Evolutionary conservation across 306 rosid genomes (phyloP), one percentile per base, ranked within the genome.

Genomic region (Gastrolobium villosum): DNA sequence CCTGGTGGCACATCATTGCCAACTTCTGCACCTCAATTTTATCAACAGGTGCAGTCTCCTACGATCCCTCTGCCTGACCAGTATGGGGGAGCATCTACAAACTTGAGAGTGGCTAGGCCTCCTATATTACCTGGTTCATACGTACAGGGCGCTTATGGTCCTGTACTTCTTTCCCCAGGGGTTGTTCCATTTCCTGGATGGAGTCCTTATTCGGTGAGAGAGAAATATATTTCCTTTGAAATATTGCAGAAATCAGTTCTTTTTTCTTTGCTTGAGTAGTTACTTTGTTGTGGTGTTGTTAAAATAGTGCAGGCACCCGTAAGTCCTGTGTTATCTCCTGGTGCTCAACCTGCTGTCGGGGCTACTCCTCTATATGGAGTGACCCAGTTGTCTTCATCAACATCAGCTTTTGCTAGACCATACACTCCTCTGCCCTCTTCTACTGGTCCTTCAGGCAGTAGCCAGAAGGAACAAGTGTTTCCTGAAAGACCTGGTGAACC

Each of bases 401-500:
- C 94, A 32, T 85, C 92, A 35, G 88, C 88, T 44, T 88, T 89
- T 83, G 89, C 91, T 34, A 86, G 96, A 74, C 92, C 92, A 60
- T 90, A 86, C 40, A 64, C 87, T 69, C 88, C 92, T 1, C 65
- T 92, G 37, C 88, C 88, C 44, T 88, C 92, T 72, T 79, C 86
- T 3, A 20, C 84, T 55, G 86, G 82, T 1, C 89, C 86, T 70
- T 85, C 86, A 56, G 86, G 91, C 48, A 83, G 87, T 63, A 79
- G 32, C 81, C 94, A 57, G 2, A 88, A 84, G 72, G 96, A 89
- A 52, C 88, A 77, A 59, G 52, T 70, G 14, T 93, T 89, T 88
- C 97, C 97, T 31, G 96, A 89, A 87, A 89, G 97, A 78, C 92
- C 94, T 28, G 97, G 97, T 4, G 92, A 93, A 81, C 90, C 89